Evolutionary conservation across 768 basidiomycete genomes (phyloP).

Genomic region (Gloeophyllum trabeum): DNA sequence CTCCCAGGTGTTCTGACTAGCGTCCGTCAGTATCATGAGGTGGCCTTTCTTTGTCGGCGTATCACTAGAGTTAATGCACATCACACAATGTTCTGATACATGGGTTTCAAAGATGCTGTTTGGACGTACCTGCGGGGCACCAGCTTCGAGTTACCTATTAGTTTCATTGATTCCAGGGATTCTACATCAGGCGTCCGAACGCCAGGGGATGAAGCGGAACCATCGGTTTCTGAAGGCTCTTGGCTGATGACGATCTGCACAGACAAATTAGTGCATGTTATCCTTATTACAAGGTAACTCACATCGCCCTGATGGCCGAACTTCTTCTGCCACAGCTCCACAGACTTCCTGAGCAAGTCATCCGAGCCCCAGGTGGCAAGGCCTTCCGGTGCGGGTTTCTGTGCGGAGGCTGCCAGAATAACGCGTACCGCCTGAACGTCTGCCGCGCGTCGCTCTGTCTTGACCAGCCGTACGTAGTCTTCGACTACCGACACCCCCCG

Average conservation of each 20-base stretch:
- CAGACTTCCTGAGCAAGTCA: constrained; percentile 47
- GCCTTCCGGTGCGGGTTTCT: constrained; percentile 38
- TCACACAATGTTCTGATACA: too few species aligned
- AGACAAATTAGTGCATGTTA: constrained; percentile 8
- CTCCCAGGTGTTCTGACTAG: constrained; percentile 72
- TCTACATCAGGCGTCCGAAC: constrained; percentile 17
- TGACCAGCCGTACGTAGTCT: constrained; percentile 67
- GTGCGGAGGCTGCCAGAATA: constrained; percentile 41
- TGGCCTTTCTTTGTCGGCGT: constrained; percentile 78
- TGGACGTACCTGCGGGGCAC: constrained; percentile 55
- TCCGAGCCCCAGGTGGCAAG: constrained; percentile 58
- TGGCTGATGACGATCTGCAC: constrained; percentile 76
- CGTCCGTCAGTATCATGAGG: constrained; percentile 71
- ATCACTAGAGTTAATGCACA: constrained; percentile 37
- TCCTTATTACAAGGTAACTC: constrained; percentile 13
- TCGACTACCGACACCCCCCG: constrained; percentile 84
- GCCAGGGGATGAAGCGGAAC: not conserved
- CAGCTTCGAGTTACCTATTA: constrained; percentile 62
- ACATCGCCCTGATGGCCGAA: constrained; percentile 74
- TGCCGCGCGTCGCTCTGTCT: constrained; percentile 63
- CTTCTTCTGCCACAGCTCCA: constrained; percentile 77
- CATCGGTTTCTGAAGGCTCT: constrained; percentile 51
- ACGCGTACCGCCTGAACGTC: constrained; percentile 87
- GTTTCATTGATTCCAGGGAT: constrained; percentile 44
- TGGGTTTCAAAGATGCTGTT: too few species aligned